Evolutionary conservation across 2,329 filamentous ascomycete species (phyloP), one percentile per base, ranked within the genome.

Genomic region (Cladosporium sp.): DNA sequence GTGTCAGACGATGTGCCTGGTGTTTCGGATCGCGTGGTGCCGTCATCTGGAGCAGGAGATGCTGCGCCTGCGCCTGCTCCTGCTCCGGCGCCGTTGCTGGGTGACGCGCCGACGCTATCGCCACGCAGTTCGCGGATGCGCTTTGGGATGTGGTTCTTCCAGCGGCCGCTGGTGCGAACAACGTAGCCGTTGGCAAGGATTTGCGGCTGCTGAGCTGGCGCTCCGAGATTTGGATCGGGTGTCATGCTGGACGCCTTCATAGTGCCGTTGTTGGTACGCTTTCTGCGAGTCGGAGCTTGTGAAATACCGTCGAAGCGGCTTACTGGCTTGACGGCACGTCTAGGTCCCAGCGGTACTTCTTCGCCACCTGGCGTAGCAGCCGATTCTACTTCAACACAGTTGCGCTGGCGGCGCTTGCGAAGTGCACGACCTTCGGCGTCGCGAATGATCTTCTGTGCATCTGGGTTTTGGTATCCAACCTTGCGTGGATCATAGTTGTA

Each of bases 401-500:
- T 75, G 51, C 73, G 74, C 38, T 69, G 69, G 47, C 76, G 74
- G 47, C 78, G 74, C 47, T 76, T 74, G 34, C 79, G 73, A 2
- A 81, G 69, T 65, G 80, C 78, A 55, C 78, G 72, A 17, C 78
- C 77, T 56, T 75, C 74, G 30, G 71, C 73, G 40, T 80, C 77
- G 55, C 75, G 73, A 3, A 77, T 73, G 50, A 77, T 74, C 36
- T 74, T 72, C 61, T 86, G 84, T 1, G 75, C 69, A 59, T 83
- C 84, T 0, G 84, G 82, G 65, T 86, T 80, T 63, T 85, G 84
- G 55, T 72, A 74, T n/a, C 79, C 78, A 45, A 74, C 65, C 59
- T 77, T 79, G 64, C 81, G 81, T 0, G 80, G 70, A 61, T 83
- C 82, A 67, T 82, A 82, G 36, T 76, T 77, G 68, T 85, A 86